These are phyloP conservation scores for Corynespora cassiicola DNA, from an alignment of 2,329 filamentous ascomycete genomes.

Conservation along the genomic window DNA sequence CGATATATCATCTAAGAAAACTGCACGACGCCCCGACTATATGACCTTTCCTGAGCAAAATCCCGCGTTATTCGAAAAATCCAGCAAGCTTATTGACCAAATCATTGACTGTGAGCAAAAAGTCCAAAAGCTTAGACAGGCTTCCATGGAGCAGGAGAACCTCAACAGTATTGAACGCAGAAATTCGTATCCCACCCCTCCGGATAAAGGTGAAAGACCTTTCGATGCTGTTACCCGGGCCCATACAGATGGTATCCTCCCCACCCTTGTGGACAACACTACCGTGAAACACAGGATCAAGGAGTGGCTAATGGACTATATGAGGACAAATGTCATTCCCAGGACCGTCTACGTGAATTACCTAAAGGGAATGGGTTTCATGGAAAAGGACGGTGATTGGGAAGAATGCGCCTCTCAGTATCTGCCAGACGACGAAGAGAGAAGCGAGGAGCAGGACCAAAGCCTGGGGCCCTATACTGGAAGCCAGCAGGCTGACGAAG, in stretches of 20 bases:
- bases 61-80: conserved; percentile 4
- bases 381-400: background rate
- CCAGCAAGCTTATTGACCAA: conserved; percentile 7
- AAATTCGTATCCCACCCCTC: conserved; percentile 4
- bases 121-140: conserved; percentile 6
- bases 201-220: background rate
- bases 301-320: conserved; percentile 11
- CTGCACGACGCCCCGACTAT: background rate
- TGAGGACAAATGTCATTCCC: conserved; percentile 11
- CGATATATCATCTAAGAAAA: background rate
- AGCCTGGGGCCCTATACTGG: conserved; percentile 40
- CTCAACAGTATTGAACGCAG: conserved; percentile 2
- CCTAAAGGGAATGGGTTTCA: conserved; percentile 1
- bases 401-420: conserved; percentile 5
- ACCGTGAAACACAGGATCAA: conserved; percentile 1
- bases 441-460: too few species aligned
- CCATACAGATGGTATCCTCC: conserved; percentile 7
- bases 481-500: conserved; percentile 30
- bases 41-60: background rate
- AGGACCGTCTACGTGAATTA: conserved; percentile 8
- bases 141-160: conserved; percentile 1
- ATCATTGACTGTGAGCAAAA: conserved; percentile 11
- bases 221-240: conserved; percentile 2
- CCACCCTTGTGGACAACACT: background rate
- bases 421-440: conserved; percentile 1